A percentile compares a stretch with the other conserved stretches of the same genome.
These are phyloP conservation scores for Pilobolus umbonatus DNA, from an alignment of 192 early-diverging fungal species.

Conservation along the genomic window DNA sequence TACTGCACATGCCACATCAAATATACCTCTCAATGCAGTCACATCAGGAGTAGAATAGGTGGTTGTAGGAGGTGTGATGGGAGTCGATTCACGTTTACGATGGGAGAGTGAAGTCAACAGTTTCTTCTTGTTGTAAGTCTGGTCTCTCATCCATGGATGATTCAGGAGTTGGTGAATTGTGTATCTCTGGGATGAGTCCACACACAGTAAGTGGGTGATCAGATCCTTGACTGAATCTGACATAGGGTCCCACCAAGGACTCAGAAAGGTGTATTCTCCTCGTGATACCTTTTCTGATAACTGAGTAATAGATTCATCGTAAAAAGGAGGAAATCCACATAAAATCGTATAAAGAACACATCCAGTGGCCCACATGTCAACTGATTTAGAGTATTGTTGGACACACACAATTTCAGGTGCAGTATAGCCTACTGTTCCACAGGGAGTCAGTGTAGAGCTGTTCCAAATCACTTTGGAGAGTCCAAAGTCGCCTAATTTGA, in stretches of 20 bases:
- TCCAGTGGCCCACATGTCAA: constrained; percentile 85
- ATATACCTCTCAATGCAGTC: constrained; percentile 57
- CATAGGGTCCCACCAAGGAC: constrained; percentile 93
- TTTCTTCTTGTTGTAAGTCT: not conserved
- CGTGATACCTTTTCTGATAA: constrained; percentile 81
- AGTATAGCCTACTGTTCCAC: constrained; percentile 89
- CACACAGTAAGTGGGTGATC: constrained; percentile 59
- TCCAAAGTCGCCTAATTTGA: constrained; percentile 90
- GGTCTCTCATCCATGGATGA: constrained; percentile 64
- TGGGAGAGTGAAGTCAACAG: not conserved
- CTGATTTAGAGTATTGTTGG: constrained; percentile 73
- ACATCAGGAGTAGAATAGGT: constrained; percentile 43
- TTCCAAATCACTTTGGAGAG: constrained; percentile 83
- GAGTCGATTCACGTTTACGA: not conserved
- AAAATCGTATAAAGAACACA: constrained; percentile 81
- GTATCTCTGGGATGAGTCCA: constrained; percentile 66
- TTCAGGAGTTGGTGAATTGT: constrained; percentile 77
- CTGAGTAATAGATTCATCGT: constrained; percentile 73
- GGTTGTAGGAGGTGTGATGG: not conserved
- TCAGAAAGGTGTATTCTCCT: constrained; percentile 80
- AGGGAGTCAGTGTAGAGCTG: constrained; percentile 80
- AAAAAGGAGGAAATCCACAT: constrained; percentile 79
- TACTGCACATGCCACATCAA: constrained; percentile 71
- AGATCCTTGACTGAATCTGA: constrained; percentile 69
- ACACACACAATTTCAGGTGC: constrained; percentile 89